Evolutionary conservation across 768 basidiomycete species (phyloP), one percentile per base, ranked within the genome.

Genomic region (Piloderma croceum): DNA sequence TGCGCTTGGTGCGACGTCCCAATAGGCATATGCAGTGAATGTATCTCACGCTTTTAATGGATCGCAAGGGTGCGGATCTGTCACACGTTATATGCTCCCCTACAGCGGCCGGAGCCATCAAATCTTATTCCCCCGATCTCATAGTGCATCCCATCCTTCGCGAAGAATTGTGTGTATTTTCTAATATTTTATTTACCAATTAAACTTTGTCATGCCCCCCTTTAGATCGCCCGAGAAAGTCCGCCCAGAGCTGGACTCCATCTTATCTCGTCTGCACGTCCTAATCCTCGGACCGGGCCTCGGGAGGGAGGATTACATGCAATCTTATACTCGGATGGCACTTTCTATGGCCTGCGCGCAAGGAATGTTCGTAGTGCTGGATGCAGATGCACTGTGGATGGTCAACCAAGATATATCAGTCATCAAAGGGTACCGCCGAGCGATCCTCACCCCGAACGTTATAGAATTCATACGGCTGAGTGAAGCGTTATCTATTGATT

Each of bases 61-160:
- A 9, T 29, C 15, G 21, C 29, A 15, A 89, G 88, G 93, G 93
- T 24, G 89, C 84, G 36, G 94, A 98, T 61, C 71, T 97, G 17
- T 92, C 93, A 18, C 96, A 98, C 71, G 90, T 98, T 43, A 94
- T 98, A 41, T 99, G 96, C 64, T 83, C 93, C 5, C 94, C 94
- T 1, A 80, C 78, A 0, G 94, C 96, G 5, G 90, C 91, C 20
- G 74, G 74, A 4, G 85, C 91, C 33, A 99, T 99, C 71, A 99
- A 99, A 65, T 84, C 88, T 0, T 99, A 97, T 60, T 93, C 90
- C 3, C 92, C 92, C 2, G 93, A 99, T 62, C 65, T 99, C 32
- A 99, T 99, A 54, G 96, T 99, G 0, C 94, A 99, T 54, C 93
- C 90, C 2, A 89, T 98, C 41, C 73, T 99, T 5, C 65, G 73